phyloP scores from a whole-genome alignment of 2,329 filamentous ascomycete genomes.

The Ophiocordyceps camponoti-floridani region DNA sequence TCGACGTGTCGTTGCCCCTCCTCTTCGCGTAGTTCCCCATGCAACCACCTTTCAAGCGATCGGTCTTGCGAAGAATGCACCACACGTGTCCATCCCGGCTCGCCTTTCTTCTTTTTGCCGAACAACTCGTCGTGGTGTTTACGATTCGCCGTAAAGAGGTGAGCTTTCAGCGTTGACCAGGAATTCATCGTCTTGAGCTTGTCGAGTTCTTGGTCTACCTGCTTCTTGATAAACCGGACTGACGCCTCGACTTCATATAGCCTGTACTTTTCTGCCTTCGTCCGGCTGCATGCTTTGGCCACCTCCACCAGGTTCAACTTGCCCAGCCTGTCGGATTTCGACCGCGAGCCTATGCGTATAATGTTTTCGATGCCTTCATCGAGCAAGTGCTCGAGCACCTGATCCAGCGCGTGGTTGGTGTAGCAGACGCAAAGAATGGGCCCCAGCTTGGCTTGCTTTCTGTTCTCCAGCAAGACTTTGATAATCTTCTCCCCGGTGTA shows the following conservation, averaged over 20 bases:
- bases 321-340: slow-evolving; percentile 33
- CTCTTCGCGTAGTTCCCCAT: background rate
- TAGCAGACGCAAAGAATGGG: slow-evolving; percentile 35
- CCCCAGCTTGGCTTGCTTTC: slow-evolving; percentile 19
- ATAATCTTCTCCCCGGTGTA: slow-evolving; percentile 43
- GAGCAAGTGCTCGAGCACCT: slow-evolving; percentile 41
- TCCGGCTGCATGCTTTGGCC: slow-evolving; percentile 12
- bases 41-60: slow-evolving; percentile 1
- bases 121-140: slow-evolving; percentile 1
- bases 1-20: background rate
- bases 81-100: background rate
- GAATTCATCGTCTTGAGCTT: background rate
- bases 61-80: background rate
- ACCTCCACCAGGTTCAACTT: slow-evolving; percentile 29
- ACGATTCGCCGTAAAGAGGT: background rate
- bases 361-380: slow-evolving; percentile 28
- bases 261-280: slow-evolving; percentile 17
- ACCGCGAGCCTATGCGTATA: slow-evolving; percentile 42
- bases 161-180: background rate
- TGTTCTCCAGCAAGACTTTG: slow-evolving; percentile 29
- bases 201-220: background rate
- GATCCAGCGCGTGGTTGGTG: slow-evolving; percentile 31
- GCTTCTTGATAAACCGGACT: background rate
- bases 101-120: slow-evolving; percentile 1
- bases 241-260: slow-evolving; percentile 5